These are phyloP conservation scores for Claviceps paspali DNA, from an alignment of 2,329 filamentous ascomycete genomes.

Conservation along the genomic window DNA sequence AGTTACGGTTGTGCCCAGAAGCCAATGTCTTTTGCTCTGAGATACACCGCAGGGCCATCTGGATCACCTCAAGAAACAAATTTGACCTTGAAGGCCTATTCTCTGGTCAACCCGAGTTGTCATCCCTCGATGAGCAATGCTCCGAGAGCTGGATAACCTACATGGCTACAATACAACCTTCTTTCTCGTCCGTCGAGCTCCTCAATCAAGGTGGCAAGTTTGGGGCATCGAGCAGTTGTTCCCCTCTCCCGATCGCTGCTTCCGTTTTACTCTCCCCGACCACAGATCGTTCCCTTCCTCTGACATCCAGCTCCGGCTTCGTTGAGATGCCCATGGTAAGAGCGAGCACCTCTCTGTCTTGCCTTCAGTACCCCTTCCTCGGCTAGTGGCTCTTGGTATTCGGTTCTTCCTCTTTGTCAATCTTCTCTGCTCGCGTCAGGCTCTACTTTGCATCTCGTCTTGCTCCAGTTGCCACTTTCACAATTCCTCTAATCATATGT, in stretches of 20 bases:
- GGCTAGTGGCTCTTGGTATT: slow-evolving; percentile 1
- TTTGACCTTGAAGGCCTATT: not conserved
- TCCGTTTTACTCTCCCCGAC: not conserved
- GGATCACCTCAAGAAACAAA: not conserved
- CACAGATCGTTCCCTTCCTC: not conserved
- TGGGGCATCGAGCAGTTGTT: not conserved
- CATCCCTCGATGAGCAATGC: not conserved
- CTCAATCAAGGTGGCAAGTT: not conserved
- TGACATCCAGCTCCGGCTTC: not conserved
- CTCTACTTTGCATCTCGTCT: slow-evolving; percentile 6
- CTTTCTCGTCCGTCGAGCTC: not conserved
- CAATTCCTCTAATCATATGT: slow-evolving; percentile 7
- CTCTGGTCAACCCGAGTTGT: not conserved
- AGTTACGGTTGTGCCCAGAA: too few relatives aligned
- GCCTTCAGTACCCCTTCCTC: slow-evolving; percentile 1
- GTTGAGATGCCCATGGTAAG: slow-evolving; percentile 5
- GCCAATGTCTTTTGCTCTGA: not conserved
- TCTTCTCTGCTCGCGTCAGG: slow-evolving; percentile 2
- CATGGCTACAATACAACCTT: not conserved
- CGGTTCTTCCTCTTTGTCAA: slow-evolving; percentile 2
- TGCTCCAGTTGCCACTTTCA: slow-evolving; percentile 13
- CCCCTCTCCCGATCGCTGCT: slow-evolving; percentile 2
- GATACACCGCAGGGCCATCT: too few relatives aligned
- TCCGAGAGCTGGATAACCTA: not conserved
- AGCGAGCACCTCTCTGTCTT: slow-evolving; percentile 3